Percentiles rank a stretch among this genome's conserved stretches.
Evolutionary conservation across 140 eudicot species (phyloP).

Genomic region (Erigeron philadelphicus): DNA sequence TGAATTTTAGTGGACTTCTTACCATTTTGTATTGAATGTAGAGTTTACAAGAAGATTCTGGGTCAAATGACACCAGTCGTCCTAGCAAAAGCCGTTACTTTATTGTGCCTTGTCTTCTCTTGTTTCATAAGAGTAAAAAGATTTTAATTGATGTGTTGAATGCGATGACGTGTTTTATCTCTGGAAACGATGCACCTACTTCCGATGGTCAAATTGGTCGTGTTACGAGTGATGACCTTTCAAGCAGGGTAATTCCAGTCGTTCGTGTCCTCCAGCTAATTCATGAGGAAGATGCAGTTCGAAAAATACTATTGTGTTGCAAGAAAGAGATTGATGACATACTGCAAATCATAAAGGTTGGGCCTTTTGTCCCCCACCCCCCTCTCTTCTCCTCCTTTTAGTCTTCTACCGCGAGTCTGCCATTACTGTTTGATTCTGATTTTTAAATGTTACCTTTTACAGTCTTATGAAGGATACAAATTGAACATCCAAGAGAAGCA

Average conservation of each 20-base stretch:
- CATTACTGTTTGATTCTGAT: not conserved
- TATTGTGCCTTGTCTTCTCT: constrained; percentile 55
- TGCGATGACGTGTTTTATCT: constrained; percentile 40
- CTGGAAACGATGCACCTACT: constrained; percentile 24
- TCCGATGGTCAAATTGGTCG: constrained; percentile 21
- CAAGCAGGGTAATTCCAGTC: constrained; percentile 41
- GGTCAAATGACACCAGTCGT: constrained; percentile 8
- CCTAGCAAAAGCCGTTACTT: constrained; percentile 44
- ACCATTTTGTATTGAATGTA: constrained; percentile 29
- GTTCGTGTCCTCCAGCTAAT: constrained; percentile 40
- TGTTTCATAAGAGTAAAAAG: constrained; percentile 46
- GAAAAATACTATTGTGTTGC: constrained; percentile 37
- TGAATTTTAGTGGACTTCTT: not conserved
- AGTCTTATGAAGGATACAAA: constrained; percentile 43
- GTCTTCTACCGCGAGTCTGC: too few relatives aligned
- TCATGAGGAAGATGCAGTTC: constrained; percentile 44
- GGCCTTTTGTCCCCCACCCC: constrained; percentile 7
- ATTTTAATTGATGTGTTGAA: constrained; percentile 41
- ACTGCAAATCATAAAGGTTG: constrained; percentile 50
- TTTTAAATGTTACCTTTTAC: constrained; percentile 11
- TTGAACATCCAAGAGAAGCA: constrained; percentile 54
- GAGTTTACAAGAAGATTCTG: constrained; percentile 37
- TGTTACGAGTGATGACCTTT: constrained; percentile 20
- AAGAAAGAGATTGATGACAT: constrained; percentile 43
- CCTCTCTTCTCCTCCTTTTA: too few relatives aligned